These are phyloP conservation scores for Eutrema japonicum DNA, from an alignment of 345 rosid species.

Conservation along the genomic window DNA sequence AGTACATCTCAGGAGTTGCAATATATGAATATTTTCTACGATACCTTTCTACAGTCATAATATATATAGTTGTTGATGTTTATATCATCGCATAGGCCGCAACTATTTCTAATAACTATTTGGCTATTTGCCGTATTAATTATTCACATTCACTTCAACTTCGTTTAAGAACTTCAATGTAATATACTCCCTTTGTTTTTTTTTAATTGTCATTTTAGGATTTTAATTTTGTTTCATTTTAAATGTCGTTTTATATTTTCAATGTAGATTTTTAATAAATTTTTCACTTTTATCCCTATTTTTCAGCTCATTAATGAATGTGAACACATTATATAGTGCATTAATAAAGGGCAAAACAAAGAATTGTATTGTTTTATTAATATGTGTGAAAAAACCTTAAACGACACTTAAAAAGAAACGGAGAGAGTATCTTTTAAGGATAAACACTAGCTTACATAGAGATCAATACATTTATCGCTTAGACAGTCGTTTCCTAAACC, in stretches of 20 bases:
- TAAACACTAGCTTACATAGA: conserved; percentile 12
- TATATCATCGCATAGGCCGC: conserved; percentile 3
- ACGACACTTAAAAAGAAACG: too few relatives aligned
- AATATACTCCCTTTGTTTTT: too few relatives aligned
- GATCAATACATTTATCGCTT: conserved; percentile 4
- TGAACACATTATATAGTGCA: too few relatives aligned
- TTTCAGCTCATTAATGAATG: too few relatives aligned
- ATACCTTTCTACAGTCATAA: background rate
- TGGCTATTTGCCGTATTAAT: background rate
- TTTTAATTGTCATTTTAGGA: too few relatives aligned
- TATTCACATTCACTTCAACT: conserved; percentile 6
- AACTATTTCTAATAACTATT: conserved; percentile 1
- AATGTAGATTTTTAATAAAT: too few relatives aligned
- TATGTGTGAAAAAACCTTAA: too few relatives aligned
- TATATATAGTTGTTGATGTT: conserved; percentile 4
- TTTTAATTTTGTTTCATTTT: too few relatives aligned
- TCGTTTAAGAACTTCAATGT: background rate
- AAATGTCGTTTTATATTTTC: too few relatives aligned
- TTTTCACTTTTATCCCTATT: too few relatives aligned
- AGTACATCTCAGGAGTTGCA: conserved; percentile 5
- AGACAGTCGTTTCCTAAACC: background rate
- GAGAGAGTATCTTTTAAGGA: background rate
- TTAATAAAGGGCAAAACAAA: too few relatives aligned
- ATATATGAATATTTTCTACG: background rate
- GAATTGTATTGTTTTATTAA: too few relatives aligned